Base-by-base conservation (phyloP, 768 basidiomycete genomes). In the Gymnopilus dilepis region DNA sequence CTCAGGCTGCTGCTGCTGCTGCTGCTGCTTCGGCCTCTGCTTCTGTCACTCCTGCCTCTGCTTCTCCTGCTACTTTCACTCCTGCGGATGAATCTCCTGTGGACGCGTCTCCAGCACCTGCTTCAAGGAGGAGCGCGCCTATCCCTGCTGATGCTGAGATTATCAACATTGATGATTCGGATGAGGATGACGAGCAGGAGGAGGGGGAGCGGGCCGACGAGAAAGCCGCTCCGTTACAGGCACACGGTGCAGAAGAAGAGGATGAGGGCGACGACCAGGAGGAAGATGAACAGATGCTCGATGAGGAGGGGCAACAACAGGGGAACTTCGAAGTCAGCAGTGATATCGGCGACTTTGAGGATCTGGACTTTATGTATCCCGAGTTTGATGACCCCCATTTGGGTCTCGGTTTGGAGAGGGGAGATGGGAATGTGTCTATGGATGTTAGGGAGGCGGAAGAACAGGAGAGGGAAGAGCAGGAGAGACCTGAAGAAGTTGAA, bases 101-200 rank as follows among this genome's bases (percentile, higher is more conserved):
- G n/a, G n/a, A n/a, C n/a, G n/a, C n/a, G n/a, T n/a, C n/a, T 28
- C 17, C 55, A 15, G 6, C 40, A 43, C 21, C 40, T n/a, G 28
- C 30, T 11, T 58, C 26, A 12, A 48, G 19, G 15, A 59, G 59
- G 17, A 41, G 37, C 12, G 21, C 41, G 11, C 60, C 62, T 13
- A 64, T 69, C 51, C 70, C 68, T 56, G 45, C 37, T 1, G 62
- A 69, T 41, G 59, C 68, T 2, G 71, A 70, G 38, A 56, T 69
- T n/a, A 66, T 69, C 48, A 56, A 51, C 48, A 22, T 70, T n/a
- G 65, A 68, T 56, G 67, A 70, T 59, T 70, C 66, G 0, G 67
- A 69, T n/a, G 65, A 67, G 17, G 69, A 69, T n/a, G n/a, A 38
- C 24, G 34, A 37, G 7, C 11, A 37, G 15, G 34, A 37, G 34